Conservation (phyloP, 306 rosid species). For the Cucurbita moschata region DNA sequence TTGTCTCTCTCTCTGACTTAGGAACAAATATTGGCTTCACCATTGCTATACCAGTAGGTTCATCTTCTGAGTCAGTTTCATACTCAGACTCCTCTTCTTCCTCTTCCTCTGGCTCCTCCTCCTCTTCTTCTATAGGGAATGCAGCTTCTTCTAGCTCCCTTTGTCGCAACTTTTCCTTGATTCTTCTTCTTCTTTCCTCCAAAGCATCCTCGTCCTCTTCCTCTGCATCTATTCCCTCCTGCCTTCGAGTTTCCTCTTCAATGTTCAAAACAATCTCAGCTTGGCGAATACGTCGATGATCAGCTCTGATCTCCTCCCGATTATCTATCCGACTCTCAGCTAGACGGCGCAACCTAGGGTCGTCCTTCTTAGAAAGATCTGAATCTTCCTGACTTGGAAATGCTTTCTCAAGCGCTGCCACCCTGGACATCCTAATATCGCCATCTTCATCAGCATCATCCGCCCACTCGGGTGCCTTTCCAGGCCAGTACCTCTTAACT, state of each 20-base stretch:
- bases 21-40: slow-evolving; percentile 95
- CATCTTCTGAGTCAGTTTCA: slow-evolving; percentile 90
- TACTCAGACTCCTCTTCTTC: slow-evolving; percentile 86
- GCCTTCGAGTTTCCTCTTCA: slow-evolving; percentile 82
- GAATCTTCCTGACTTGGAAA: slow-evolving; percentile 53
- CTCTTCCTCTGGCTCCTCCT: slow-evolving; percentile 53
- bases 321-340: slow-evolving; percentile 70
- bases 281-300: slow-evolving; percentile 80
- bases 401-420: slow-evolving; percentile 55
- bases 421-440: slow-evolving; percentile 43
- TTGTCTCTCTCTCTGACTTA: slow-evolving; percentile 77
- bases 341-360: slow-evolving; percentile 68
- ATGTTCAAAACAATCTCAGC: slow-evolving; percentile 83
- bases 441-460: slow-evolving; percentile 62
- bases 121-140: slow-evolving; percentile 59
- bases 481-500: slow-evolving; percentile 91
- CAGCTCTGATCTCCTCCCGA: slow-evolving; percentile 83
- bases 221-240: slow-evolving; percentile 74
- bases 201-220: slow-evolving; percentile 63
- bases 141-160: slow-evolving; percentile 75
- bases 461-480: slow-evolving; percentile 92
- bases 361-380: slow-evolving; percentile 41
- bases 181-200: slow-evolving; percentile 62
- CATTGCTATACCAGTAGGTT: slow-evolving; percentile 70
- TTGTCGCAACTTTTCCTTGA: slow-evolving; percentile 62